These are phyloP conservation scores for Nigrospora oryzae DNA, from an alignment of 2,329 filamentous ascomycete genomes.

Conservation along the genomic window DNA sequence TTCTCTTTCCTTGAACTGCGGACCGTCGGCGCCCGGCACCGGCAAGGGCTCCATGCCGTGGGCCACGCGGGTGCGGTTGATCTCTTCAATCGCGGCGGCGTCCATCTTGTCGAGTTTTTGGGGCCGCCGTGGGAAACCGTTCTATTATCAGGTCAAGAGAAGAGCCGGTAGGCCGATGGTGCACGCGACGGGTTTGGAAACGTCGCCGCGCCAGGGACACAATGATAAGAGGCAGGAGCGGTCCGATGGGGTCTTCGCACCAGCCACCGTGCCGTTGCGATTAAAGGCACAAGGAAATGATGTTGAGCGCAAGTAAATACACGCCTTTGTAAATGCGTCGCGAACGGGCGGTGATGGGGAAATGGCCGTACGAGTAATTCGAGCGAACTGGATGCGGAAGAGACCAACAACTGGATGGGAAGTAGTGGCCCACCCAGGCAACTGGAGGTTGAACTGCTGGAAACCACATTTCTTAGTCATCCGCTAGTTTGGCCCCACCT, in stretches of 20 bases:
- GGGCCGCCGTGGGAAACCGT: too few species aligned
- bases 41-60: conserved; percentile 87
- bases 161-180: too few species aligned
- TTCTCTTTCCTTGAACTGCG: conserved; percentile 27
- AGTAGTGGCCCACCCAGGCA: background rate
- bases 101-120: conserved; percentile 34
- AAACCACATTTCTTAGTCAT: too few species aligned
- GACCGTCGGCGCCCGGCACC: conserved; percentile 56
- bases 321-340: too few species aligned
- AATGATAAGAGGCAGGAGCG: background rate
- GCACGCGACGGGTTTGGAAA: background rate
- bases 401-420: background rate
- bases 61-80: conserved; percentile 82
- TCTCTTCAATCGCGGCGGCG: conserved; percentile 78
- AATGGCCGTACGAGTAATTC: background rate
- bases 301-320: too few species aligned
- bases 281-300: too few species aligned
- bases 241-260: too few species aligned
- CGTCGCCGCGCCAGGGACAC: background rate
- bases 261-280: background rate
- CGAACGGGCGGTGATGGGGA: too few species aligned
- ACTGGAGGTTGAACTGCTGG: background rate
- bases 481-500: background rate
- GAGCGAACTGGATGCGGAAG: too few species aligned
- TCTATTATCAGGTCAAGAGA: too few species aligned